Evolutionary conservation across 23 red algal genomes (phyloP), one percentile per base, ranked within the genome.

Genomic region (Gracilaria gracilis): DNA sequence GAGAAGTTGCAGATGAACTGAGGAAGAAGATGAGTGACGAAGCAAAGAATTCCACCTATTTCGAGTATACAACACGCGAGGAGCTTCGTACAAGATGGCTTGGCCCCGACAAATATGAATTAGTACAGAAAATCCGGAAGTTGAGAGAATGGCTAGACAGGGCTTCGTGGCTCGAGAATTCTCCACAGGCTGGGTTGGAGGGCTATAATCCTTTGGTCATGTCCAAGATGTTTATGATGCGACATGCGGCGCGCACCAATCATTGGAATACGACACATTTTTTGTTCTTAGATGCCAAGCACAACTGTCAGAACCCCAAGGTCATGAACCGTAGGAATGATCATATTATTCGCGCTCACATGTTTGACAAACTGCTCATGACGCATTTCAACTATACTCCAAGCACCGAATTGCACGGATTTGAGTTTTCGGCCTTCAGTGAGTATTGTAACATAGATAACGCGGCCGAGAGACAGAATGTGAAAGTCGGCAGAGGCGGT

Each of bases 341-440:
- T 75, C 84, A 88, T 51, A 88, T 88, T 25, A 49, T 88, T 37
- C 64, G 84, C 27, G 84, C 84, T 37, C 70, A 88, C 28, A 88
- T 88, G 84, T 64, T 88, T 74, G 57, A 74, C 7, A 88, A 74
- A 62, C 57, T 88, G n/a, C 70, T 88, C n/a, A 0, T 88, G 48
- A 88, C 84, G n/a, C 49, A 74, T 55, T 88, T 88, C 49, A 38
- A 88, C 40, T 77, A 88, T 25, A 76, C 66, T 12, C 84, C 84
- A 8, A 61, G 14, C 0, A 55, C 62, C 57, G 84, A 88, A 75
- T 65, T 74, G 49, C 65, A 88, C 66, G 70, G 65, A 40, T 88
- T 88, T 77, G 84, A 74, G 37, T 88, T 54, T 31, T 35, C 39
- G 36, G 49, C 19, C 19, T 77, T 77, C 70, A n/a, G n/a, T n/a